Conservation (phyloP, 2,329 filamentous ascomycete genomes). For the Pyricularia sp. region DNA sequence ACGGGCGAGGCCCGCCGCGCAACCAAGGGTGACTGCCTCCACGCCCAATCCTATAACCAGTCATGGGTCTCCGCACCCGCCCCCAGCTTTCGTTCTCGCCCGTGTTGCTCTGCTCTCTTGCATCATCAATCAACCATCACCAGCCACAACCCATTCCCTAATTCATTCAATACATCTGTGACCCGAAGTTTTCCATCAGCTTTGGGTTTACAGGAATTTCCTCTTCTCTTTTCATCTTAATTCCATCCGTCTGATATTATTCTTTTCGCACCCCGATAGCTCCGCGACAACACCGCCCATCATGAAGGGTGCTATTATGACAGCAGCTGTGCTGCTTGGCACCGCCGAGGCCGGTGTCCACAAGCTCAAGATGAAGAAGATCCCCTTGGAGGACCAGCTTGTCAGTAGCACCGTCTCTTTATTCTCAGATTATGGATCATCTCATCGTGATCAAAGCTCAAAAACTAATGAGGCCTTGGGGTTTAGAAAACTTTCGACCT, state of each 20-base stretch:
- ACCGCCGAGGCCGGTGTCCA: conserved; percentile 78
- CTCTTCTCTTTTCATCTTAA: not conserved
- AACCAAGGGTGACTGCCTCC: conserved; percentile 5
- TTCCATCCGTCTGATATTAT: conserved; percentile 9
- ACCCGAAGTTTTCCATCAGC: not conserved
- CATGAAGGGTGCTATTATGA: conserved; percentile 82
- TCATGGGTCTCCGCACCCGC: conserved; percentile 1
- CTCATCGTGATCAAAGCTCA: not conserved
- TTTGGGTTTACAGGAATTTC: not conserved
- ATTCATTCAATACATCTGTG: not conserved
- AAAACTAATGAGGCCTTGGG: conserved; percentile 8
- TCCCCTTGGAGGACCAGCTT: conserved; percentile 84
- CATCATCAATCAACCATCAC: not conserved
- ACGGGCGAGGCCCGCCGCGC: conserved; percentile 2
- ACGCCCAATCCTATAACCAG: not conserved
- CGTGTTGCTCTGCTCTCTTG: not conserved
- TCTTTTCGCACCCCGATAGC: conserved; percentile 4
- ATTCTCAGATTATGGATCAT: not conserved
- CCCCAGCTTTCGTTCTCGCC: not conserved
- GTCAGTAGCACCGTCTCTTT: conserved; percentile 41
- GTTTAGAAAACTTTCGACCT: conserved; percentile 66
- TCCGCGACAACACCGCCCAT: conserved; percentile 24
- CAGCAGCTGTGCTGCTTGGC: conserved; percentile 73
- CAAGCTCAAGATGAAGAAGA: conserved; percentile 97
- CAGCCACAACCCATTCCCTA: not conserved